phyloP scores from a whole-genome alignment of 768 basidiomycete genomes.

The Paxillus involutus region DNA sequence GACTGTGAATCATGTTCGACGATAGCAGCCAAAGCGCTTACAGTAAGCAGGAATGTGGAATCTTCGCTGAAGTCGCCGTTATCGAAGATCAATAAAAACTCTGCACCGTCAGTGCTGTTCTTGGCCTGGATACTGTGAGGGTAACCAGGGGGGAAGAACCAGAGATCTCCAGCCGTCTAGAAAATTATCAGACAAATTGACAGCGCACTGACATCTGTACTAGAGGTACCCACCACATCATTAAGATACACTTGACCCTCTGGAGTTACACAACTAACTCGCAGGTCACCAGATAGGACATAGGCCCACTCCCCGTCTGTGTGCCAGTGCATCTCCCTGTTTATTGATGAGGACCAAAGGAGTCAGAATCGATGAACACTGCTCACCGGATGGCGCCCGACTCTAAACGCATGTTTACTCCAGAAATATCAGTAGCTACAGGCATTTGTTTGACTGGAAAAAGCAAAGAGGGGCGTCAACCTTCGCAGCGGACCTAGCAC shows the following conservation, averaged over 20 bases:
- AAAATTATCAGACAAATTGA: constrained; percentile 11
- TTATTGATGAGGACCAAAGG: constrained; percentile 5
- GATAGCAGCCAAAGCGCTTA: background rate
- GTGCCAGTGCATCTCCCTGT: constrained; percentile 47
- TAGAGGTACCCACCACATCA: constrained; percentile 43
- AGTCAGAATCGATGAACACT: background rate
- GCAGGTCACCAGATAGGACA: constrained; percentile 46
- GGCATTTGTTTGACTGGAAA: constrained; percentile 39
- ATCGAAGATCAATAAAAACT: constrained; percentile 52
- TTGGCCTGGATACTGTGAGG: constrained; percentile 59
- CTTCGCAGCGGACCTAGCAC: background rate
- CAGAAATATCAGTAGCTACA: constrained; percentile 37
- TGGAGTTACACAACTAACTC: constrained; percentile 51
- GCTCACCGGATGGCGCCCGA: constrained; percentile 41
- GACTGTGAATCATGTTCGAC: background rate
- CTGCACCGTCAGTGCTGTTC: constrained; percentile 46
- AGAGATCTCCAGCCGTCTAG: constrained; percentile 43
- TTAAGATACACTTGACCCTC: constrained; percentile 53
- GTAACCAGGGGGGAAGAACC: constrained; percentile 59
- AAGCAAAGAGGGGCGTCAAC: background rate
- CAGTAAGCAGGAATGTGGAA: constrained; percentile 48
- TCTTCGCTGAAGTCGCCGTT: constrained; percentile 53
- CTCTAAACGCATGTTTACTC: constrained; percentile 43
- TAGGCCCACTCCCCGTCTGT: constrained; percentile 51
- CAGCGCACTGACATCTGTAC: constrained; percentile 6